These are phyloP conservation scores for Blepharisma undulans DNA, from an alignment of 169 alveolate genomes.

Conservation along the genomic window DNA sequence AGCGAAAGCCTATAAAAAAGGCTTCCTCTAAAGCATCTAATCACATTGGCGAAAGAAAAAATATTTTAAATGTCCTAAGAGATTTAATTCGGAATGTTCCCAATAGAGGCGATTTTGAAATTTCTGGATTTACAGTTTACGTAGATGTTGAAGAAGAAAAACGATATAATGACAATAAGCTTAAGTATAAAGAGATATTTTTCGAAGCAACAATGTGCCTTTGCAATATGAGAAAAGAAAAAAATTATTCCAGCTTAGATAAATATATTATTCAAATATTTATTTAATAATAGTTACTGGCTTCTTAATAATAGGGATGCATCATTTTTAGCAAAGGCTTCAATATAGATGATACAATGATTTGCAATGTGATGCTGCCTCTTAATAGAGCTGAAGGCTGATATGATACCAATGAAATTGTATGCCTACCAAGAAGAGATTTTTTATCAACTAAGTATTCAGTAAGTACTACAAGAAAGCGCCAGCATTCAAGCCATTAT, in stretches of 20 bases:
- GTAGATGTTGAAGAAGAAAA: background rate
- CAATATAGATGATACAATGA: background rate
- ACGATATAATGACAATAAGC: background rate
- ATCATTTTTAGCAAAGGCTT: background rate
- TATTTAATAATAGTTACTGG: no score
- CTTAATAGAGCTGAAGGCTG: background rate
- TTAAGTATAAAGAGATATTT: background rate
- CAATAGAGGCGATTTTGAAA: background rate
- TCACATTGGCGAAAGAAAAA: background rate
- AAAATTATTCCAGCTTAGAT: no score
- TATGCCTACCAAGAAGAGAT: background rate
- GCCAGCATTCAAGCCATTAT: no score
- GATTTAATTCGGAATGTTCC: background rate
- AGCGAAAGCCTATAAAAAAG: background rate
- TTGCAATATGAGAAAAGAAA: background rate
- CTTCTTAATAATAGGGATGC: no score
- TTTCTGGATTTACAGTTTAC: background rate
- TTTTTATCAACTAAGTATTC: no score
- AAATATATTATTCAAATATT: no score
- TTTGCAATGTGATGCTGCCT: background rate
- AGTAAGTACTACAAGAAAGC: background rate
- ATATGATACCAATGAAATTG: background rate
- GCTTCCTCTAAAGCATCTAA: background rate
- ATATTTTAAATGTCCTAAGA: background rate
- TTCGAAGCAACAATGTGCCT: background rate